phyloP scores from a whole-genome alignment of 495 filamentous ascomycete genomes.

The Xylaria venustula region DNA sequence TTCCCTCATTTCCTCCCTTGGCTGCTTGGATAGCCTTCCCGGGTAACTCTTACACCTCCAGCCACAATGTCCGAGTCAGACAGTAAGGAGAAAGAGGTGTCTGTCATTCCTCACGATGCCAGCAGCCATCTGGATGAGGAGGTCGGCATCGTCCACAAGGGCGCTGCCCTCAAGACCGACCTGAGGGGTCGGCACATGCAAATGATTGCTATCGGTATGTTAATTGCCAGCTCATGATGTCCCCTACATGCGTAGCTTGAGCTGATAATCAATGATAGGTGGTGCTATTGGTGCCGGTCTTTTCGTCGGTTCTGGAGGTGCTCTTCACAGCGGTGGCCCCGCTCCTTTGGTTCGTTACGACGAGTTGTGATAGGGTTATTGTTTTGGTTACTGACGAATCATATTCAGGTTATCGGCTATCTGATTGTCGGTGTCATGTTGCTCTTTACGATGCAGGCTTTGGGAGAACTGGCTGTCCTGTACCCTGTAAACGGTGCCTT shows the following conservation, averaged over 20 bases:
- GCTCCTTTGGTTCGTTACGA: constrained; percentile 44
- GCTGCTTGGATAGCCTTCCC: background rate
- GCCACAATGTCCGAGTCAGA: constrained; percentile 16
- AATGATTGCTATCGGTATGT: constrained; percentile 70
- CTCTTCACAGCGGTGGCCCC: constrained; percentile 53
- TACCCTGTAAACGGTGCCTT: constrained; percentile 62
- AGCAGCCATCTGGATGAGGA: constrained; percentile 25
- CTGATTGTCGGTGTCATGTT: constrained; percentile 46
- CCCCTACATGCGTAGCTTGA: background rate
- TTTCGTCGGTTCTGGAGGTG: constrained; percentile 54
- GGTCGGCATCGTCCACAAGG: constrained; percentile 26
- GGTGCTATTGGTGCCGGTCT: constrained; percentile 59
- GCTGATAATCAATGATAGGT: constrained; percentile 30
- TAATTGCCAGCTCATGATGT: background rate
- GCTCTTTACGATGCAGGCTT: constrained; percentile 52
- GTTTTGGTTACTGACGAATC: background rate
- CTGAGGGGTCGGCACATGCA: constrained; percentile 62
- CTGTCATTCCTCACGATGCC: background rate
- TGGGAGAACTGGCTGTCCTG: constrained; percentile 67
- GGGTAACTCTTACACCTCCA: background rate
- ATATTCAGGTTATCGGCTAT: constrained; percentile 49
- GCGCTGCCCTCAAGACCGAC: constrained; percentile 28
- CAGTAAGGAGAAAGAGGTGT: constrained; percentile 12
- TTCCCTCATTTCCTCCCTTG: background rate
- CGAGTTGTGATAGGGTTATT: background rate